These are phyloP conservation scores for Phytophthora macrochlamydospora DNA, from an alignment of 352 stramenopile species.

Conservation along the genomic window DNA sequence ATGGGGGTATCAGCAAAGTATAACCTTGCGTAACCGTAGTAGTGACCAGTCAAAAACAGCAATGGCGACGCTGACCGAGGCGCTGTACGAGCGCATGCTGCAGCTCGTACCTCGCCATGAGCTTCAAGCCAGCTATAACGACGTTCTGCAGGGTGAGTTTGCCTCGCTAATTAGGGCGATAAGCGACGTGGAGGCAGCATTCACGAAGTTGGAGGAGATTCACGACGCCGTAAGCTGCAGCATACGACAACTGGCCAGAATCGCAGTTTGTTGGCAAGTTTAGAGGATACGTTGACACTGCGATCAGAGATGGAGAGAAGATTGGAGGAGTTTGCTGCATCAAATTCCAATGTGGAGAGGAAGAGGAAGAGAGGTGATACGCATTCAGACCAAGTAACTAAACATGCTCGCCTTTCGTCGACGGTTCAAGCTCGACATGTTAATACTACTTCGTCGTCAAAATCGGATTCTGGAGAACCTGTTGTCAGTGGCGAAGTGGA, in stretches of 20 bases:
- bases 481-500: too few species aligned
- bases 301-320: neutral
- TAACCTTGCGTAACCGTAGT: too few species aligned
- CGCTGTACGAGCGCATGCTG: neutral
- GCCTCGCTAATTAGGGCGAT: neutral
- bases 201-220: conserved; percentile 18
- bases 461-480: neutral
- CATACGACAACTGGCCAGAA: neutral
- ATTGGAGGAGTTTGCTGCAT: neutral
- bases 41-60: too few species aligned
- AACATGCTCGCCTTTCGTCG: neutral
- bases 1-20: too few species aligned
- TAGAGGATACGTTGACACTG: neutral
- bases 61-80: neutral
- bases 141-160: conserved; percentile 10
- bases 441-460: neutral
- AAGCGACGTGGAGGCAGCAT: conserved; percentile 6
- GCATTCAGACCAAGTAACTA: neutral
- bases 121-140: conserved; percentile 9
- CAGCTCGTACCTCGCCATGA: neutral
- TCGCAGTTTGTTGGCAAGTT: neutral
- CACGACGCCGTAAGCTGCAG: conserved; percentile 9
- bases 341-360: neutral
- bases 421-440: neutral
- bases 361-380: neutral